Conservation (phyloP, 352 stramenopile species). For the Phytophthora colocasiae region DNA sequence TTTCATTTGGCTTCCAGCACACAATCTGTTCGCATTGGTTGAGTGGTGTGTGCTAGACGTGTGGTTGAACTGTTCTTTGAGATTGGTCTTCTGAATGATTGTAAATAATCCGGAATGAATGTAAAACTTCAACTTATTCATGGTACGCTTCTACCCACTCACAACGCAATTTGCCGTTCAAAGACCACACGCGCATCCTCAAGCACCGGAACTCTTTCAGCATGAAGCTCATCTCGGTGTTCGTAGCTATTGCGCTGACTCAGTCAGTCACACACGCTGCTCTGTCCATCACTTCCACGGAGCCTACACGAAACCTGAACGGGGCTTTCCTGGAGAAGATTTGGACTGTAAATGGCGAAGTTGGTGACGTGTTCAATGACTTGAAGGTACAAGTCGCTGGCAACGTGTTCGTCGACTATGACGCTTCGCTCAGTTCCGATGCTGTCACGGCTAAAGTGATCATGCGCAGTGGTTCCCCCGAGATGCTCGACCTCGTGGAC, state of each 20-base stretch:
- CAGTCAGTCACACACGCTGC: conserved; percentile 3
- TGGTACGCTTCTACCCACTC: conserved; percentile 5
- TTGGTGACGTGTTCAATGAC: conserved; percentile 21
- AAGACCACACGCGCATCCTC: background rate
- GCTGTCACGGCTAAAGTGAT: conserved; percentile 35
- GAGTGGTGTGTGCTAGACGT: conserved; percentile 5
- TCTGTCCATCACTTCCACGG: conserved; percentile 23
- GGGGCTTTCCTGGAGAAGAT: conserved; percentile 34
- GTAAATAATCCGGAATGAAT: conserved; percentile 13
- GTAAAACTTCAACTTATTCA: conserved; percentile 27
- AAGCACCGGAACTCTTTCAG: background rate
- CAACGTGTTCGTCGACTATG: conserved; percentile 53
- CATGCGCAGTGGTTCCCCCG: conserved; percentile 33
- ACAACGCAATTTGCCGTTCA: conserved; percentile 30
- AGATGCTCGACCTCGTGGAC: conserved; percentile 43
- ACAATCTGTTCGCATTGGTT: background rate
- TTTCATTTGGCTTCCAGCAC: background rate
- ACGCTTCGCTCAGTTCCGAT: conserved; percentile 29
- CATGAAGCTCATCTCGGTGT: conserved; percentile 19
- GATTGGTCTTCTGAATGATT: conserved; percentile 25
- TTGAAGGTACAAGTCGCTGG: conserved; percentile 38
- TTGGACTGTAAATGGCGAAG: conserved; percentile 36
- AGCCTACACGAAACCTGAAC: conserved; percentile 8
- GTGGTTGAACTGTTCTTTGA: conserved; percentile 10
- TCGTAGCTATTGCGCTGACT: conserved; percentile 9